These are phyloP conservation scores for Edaphochlamys debaryana DNA, from an alignment of 139 green algal genomes.

Conservation along the genomic window DNA sequence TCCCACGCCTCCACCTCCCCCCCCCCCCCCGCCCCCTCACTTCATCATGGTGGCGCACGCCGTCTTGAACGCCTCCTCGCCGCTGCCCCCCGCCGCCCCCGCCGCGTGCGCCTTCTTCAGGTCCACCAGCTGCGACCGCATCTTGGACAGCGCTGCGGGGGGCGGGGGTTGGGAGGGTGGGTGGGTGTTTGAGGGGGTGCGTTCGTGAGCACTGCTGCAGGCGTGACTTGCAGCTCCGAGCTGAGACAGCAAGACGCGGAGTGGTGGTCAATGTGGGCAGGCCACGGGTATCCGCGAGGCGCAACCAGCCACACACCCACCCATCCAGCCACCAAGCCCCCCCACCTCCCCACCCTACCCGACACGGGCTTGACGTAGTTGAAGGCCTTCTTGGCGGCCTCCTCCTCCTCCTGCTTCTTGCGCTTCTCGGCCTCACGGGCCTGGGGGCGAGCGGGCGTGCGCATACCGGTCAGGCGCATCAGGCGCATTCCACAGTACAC, in stretches of 20 bases:
- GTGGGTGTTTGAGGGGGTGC: not conserved
- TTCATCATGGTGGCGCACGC: conserved; percentile 73
- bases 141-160: conserved; percentile 42
- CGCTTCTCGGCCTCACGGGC: conserved; percentile 44
- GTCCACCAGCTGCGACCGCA: conserved; percentile 76
- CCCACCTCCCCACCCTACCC: too few relatives aligned
- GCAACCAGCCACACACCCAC: too few relatives aligned
- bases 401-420: conserved; percentile 55
- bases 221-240: too few relatives aligned
- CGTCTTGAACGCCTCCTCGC: conserved; percentile 64
- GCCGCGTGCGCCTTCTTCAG: conserved; percentile 84
- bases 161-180: not conserved
- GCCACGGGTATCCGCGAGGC: too few relatives aligned
- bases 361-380: conserved; percentile 78
- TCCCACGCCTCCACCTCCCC: too few relatives aligned
- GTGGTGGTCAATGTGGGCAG: too few relatives aligned
- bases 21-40: too few relatives aligned
- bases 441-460: too few relatives aligned
- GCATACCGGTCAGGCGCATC: too few relatives aligned
- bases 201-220: not conserved
- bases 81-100: conserved; percentile 60
- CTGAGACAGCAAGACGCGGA: too few relatives aligned
- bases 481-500: too few relatives aligned
- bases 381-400: conserved; percentile 52
- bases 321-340: too few relatives aligned